These are phyloP conservation scores for Daedaleopsis sinensis DNA, from an alignment of 768 basidiomycete genomes.

Conservation along the genomic window DNA sequence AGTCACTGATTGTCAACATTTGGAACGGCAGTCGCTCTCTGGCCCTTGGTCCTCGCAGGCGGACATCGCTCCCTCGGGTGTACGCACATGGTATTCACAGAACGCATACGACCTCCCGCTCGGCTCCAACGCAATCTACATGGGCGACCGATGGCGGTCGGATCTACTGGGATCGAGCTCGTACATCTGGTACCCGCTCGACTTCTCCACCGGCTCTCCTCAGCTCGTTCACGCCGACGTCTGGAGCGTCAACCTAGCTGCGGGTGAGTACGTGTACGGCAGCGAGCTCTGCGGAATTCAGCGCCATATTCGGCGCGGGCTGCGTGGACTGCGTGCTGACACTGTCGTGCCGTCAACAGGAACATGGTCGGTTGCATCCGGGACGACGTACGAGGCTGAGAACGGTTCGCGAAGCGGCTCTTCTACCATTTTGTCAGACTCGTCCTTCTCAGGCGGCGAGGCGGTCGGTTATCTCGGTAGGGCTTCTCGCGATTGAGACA, in stretches of 20 bases:
- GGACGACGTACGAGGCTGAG: slow-evolving; percentile 61
- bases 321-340: background rate
- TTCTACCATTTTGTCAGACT: slow-evolving; percentile 43
- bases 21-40: slow-evolving; percentile 44
- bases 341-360: slow-evolving; percentile 28
- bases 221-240: slow-evolving; percentile 58
- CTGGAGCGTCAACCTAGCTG: slow-evolving; percentile 53
- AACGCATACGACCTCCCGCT: slow-evolving; percentile 58
- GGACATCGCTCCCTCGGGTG: slow-evolving; percentile 55
- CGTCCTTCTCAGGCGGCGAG: slow-evolving; percentile 54
- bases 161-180: slow-evolving; percentile 54
- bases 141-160: slow-evolving; percentile 68
- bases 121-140: slow-evolving; percentile 55
- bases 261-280: slow-evolving; percentile 34
- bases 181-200: slow-evolving; percentile 65
- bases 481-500: slow-evolving; percentile 3
- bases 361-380: slow-evolving; percentile 51
- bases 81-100: slow-evolving; percentile 63
- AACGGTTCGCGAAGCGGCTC: slow-evolving; percentile 50
- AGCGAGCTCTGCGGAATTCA: background rate
- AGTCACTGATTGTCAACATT: background rate
- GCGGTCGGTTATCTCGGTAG: slow-evolving; percentile 59
- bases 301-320: background rate
- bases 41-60: slow-evolving; percentile 59
- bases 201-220: slow-evolving; percentile 56